Percentiles rank a stretch among this genome's conserved stretches.
These are phyloP conservation scores for Hyphodiscus hymeniophilus DNA, from an alignment of 495 filamentous ascomycete genomes.

Conservation along the genomic window DNA sequence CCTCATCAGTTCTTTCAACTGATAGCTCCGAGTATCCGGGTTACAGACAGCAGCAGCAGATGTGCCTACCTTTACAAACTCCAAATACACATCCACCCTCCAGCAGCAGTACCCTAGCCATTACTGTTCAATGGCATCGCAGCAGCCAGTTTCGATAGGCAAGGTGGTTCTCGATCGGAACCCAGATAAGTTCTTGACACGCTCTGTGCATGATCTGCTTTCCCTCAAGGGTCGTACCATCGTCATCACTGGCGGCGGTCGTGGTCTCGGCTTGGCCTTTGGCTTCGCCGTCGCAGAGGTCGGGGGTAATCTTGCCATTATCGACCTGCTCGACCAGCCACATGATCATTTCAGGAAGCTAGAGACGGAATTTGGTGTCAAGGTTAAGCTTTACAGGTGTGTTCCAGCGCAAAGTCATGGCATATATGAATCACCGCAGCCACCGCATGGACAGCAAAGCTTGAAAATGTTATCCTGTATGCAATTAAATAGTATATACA, in stretches of 20 bases:
- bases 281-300: slow-evolving; percentile 41
- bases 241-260: slow-evolving; percentile 40
- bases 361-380: slow-evolving; percentile 17
- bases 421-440: not conserved
- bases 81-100: no score
- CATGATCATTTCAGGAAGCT: slow-evolving; percentile 14
- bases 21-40: no score
- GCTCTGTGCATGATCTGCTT: slow-evolving; percentile 19
- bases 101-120: no score
- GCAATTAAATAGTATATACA: not conserved
- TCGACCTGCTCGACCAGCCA: slow-evolving; percentile 25
- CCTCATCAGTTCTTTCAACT: no score
- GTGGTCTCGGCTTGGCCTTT: slow-evolving; percentile 37
- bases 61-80: no score
- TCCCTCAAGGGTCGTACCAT: slow-evolving; percentile 41
- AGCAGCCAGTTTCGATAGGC: not conserved
- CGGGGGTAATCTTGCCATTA: slow-evolving; percentile 41
- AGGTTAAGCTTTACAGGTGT: slow-evolving; percentile 14
- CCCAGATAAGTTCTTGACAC: not conserved
- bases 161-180: not conserved
- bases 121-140: not conserved
- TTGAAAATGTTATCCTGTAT: no score
- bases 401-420: not conserved
- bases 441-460: no score
- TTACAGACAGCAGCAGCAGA: no score